Evolutionary conservation across 768 basidiomycete species (phyloP).

Genomic region (Russula foetens): DNA sequence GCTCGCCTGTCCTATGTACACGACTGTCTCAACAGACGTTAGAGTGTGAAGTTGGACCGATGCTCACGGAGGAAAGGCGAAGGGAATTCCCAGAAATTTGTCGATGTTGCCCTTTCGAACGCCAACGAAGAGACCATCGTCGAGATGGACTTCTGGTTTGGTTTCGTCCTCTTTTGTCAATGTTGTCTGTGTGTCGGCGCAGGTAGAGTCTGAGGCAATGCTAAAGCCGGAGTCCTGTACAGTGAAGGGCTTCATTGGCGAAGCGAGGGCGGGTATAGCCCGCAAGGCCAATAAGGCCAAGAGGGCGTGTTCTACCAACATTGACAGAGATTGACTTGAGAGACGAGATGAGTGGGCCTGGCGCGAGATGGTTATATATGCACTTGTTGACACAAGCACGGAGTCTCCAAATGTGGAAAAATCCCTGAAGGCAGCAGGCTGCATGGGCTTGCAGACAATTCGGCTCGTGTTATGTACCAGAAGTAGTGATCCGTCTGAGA

Average conservation of each 20-base stretch:
- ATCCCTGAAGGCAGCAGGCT: background rate
- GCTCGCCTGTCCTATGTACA: constrained; percentile 25
- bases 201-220: background rate
- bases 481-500: background rate
- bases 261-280: constrained; percentile 6
- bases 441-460: background rate
- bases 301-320: background rate
- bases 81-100: constrained; percentile 36
- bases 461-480: background rate
- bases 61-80: constrained; percentile 32
- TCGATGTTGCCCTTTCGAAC: constrained; percentile 21
- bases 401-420: background rate
- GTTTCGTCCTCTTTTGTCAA: no score
- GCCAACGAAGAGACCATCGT: constrained; percentile 27
- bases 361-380: background rate
- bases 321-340: background rate
- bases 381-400: background rate
- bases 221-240: background rate
- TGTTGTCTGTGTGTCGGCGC: background rate
- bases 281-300: constrained; percentile 1
- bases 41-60: background rate
- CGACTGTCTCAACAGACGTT: no score
- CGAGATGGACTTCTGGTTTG: constrained; percentile 23
- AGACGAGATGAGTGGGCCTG: background rate
- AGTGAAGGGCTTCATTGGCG: background rate